These are phyloP conservation scores for Aspergillus sparsus DNA, from an alignment of 495 filamentous ascomycete genomes.

Conservation along the genomic window DNA sequence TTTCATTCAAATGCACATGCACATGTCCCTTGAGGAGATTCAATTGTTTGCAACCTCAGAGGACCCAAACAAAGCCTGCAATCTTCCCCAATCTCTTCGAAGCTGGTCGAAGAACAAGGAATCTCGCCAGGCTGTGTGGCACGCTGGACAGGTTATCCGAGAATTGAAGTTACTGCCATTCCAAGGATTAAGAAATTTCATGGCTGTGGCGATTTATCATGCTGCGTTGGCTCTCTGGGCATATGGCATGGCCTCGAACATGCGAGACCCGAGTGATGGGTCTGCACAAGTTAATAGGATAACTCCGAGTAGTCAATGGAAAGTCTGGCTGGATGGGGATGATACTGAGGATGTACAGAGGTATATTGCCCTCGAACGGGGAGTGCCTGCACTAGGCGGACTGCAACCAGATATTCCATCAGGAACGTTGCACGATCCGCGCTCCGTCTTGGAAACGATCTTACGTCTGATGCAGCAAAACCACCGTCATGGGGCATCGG, in stretches of 20 bases:
- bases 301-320: background rate
- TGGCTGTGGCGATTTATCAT: background rate
- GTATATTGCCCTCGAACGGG: background rate
- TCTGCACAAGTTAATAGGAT: background rate
- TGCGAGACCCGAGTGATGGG: background rate
- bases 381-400: background rate
- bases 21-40: constrained; percentile 3
- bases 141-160: background rate
- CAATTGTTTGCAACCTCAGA: background rate
- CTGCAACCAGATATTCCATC: background rate
- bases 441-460: background rate
- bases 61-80: background rate
- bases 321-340: background rate
- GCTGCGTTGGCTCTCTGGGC: background rate
- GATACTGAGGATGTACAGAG: background rate
- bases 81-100: background rate
- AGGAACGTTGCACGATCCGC: background rate
- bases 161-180: background rate
- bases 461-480: background rate
- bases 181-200: background rate
- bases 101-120: background rate
- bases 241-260: background rate
- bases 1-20: background rate
- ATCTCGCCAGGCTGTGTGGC: background rate
- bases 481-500: background rate